Percentiles rank a stretch among this genome's conserved stretches.
Evolutionary conservation across 75 land plant species (phyloP).

Genomic region (Picea glauca): DNA sequence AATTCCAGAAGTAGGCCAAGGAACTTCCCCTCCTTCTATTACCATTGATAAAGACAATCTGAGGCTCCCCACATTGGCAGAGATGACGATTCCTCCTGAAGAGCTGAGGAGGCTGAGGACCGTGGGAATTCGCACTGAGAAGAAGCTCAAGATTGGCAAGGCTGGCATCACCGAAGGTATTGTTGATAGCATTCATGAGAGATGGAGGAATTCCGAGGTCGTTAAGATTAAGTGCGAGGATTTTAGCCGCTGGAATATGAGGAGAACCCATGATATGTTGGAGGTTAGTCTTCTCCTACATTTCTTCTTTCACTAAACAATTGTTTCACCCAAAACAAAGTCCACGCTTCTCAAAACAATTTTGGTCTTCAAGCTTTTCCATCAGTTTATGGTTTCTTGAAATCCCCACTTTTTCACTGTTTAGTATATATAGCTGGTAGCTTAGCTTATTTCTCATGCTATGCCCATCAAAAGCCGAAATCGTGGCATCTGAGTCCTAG

Average conservation of each 20-base stretch:
- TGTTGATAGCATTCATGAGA: constrained; percentile 72
- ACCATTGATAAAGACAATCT: not conserved
- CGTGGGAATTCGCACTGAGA: constrained; percentile 30
- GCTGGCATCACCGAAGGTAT: constrained; percentile 73
- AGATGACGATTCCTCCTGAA: constrained; percentile 36
- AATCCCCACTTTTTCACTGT: too few species aligned
- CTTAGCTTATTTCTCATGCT: too few species aligned
- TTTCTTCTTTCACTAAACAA: too few species aligned
- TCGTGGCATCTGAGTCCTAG: too few species aligned
- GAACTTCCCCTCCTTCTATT: too few species aligned
- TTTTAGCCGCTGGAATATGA: constrained; percentile 61
- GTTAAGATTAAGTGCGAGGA: constrained; percentile 72
- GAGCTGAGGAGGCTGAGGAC: constrained; percentile 60
- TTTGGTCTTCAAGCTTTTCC: too few species aligned
- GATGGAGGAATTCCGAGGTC: constrained; percentile 68
- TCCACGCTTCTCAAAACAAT: too few species aligned
- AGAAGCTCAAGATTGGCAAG: constrained; percentile 66
- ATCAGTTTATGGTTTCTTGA: too few species aligned
- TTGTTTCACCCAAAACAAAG: too few species aligned
- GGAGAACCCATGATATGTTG: constrained; percentile 60
- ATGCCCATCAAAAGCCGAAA: too few species aligned
- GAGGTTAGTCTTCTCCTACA: constrained; percentile 36
- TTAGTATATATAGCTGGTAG: too few species aligned
- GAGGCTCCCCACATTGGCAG: constrained; percentile 41
- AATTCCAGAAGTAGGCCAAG: not conserved